Evolutionary conservation across 2,329 filamentous ascomycete species (phyloP).

Genomic region (Emmonsiellopsis sp.): DNA sequence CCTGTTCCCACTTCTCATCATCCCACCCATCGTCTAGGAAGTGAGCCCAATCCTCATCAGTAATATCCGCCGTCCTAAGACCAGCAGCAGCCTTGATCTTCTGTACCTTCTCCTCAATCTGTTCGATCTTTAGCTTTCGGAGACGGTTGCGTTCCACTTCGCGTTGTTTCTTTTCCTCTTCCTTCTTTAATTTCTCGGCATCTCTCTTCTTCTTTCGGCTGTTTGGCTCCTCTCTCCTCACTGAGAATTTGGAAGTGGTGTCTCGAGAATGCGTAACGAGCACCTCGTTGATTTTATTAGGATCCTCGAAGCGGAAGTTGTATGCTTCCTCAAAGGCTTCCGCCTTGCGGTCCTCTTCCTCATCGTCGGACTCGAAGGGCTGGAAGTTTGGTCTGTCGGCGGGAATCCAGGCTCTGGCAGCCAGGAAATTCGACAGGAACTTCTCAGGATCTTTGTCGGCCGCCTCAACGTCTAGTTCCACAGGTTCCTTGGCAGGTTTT

Average conservation of each 20-base stretch:
- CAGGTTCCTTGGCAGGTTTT: constrained; percentile 31
- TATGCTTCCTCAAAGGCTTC: constrained; percentile 89
- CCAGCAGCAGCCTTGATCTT: constrained; percentile 88
- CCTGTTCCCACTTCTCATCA: constrained; percentile 77
- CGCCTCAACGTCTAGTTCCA: constrained; percentile 58
- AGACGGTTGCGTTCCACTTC: constrained; percentile 75
- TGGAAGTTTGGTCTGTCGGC: constrained; percentile 58
- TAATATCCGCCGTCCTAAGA: constrained; percentile 54
- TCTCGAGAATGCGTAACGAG: constrained; percentile 85
- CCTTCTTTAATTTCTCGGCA: constrained; percentile 65
- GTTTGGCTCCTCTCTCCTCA: constrained; percentile 73
- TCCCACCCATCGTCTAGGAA: constrained; percentile 86
- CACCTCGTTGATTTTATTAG: constrained; percentile 76
- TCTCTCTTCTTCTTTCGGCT: constrained; percentile 71
- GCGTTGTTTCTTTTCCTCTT: constrained; percentile 65
- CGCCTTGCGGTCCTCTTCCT: constrained; percentile 62
- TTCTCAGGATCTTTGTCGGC: constrained; percentile 86
- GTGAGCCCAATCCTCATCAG: constrained; percentile 72
- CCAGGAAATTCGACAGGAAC: constrained; percentile 91
- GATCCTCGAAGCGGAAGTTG: constrained; percentile 93
- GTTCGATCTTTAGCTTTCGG: constrained; percentile 80
- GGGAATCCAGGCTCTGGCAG: constrained; percentile 81
- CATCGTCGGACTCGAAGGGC: constrained; percentile 87
- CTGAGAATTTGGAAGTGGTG: constrained; percentile 69
- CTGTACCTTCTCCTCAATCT: constrained; percentile 76